phyloP scores from a whole-genome alignment of 2,329 filamentous ascomycete species.

The Blastomyces silverae region DNA sequence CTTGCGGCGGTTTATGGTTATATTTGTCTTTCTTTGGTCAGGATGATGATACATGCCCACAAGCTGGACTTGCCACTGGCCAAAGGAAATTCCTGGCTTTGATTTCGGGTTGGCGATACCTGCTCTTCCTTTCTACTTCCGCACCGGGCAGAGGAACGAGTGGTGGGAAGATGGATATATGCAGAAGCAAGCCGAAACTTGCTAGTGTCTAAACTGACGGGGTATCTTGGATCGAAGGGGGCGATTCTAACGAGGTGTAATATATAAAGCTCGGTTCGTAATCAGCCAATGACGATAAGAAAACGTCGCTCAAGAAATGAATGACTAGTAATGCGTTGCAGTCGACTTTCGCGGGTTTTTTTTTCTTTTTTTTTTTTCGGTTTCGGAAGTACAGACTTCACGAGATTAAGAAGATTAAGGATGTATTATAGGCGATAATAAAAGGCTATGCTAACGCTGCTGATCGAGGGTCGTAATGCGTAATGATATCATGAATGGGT shows the following conservation, averaged over 20 bases:
- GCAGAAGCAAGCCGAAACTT: conserved; percentile 14
- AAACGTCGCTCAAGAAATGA: conserved; percentile 14
- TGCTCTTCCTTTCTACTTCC: conserved; percentile 3
- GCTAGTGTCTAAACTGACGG: conserved; percentile 14
- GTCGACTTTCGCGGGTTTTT: conserved; percentile 8
- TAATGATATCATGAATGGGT: conserved; percentile 16
- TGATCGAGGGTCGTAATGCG: conserved; percentile 18
- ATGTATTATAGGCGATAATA: conserved; percentile 17
- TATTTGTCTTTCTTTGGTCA: neutral
- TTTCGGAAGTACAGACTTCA: conserved; percentile 6
- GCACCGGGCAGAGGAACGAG: neutral
- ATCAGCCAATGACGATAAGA: conserved; percentile 4
- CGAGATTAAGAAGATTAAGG: conserved; percentile 18
- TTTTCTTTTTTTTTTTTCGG: neutral
- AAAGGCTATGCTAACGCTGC: conserved; percentile 16
- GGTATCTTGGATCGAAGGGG: conserved; percentile 12
- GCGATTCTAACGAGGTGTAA: conserved; percentile 4
- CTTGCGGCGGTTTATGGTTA: neutral
- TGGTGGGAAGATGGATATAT: conserved; percentile 2
- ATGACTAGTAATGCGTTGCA: conserved; percentile 8
- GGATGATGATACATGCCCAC: conserved; percentile 3
- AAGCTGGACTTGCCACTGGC: conserved; percentile 8
- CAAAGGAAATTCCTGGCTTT: neutral
- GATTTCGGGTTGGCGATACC: neutral
- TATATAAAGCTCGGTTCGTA: conserved; percentile 7